Conservation (phyloP, 345 rosid genomes). For the Citrus cavaleriei region DNA sequence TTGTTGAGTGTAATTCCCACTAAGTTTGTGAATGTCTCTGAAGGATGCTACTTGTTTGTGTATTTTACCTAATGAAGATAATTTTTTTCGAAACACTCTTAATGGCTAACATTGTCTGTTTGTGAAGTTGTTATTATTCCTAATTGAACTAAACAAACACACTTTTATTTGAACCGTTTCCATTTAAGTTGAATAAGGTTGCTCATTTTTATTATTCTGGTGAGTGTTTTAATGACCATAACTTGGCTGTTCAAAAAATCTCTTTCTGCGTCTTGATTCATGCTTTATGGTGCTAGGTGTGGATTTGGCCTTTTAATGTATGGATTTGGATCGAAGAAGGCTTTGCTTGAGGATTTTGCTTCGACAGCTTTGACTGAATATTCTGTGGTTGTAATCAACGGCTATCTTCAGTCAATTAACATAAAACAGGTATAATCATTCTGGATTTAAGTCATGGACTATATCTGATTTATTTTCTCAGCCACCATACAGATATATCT, state of each 20-base stretch:
- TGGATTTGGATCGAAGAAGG: slow-evolving; percentile 93
- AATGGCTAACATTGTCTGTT: not conserved
- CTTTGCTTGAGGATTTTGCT: slow-evolving; percentile 81
- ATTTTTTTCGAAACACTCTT: not conserved
- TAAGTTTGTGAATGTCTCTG: not conserved
- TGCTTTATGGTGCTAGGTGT: slow-evolving; percentile 40
- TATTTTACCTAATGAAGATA: not conserved
- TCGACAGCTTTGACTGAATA: slow-evolving; percentile 63
- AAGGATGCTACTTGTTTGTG: not conserved
- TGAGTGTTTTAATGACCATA: not conserved
- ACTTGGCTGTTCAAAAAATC: not conserved
- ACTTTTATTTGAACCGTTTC: not conserved
- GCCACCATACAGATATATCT: not conserved
- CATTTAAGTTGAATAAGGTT: not conserved
- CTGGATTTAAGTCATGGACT: not conserved
- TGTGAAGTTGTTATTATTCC: not conserved
- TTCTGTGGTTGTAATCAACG: slow-evolving; percentile 81
- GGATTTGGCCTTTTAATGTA: slow-evolving; percentile 90
- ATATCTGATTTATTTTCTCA: not conserved
- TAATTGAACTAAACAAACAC: not conserved
- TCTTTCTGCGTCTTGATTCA: not conserved
- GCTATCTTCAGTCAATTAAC: slow-evolving; percentile 78
- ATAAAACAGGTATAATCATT: slow-evolving; percentile 63
- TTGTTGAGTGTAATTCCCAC: not conserved
- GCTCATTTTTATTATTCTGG: not conserved